Percentiles rank a stretch among this genome's conserved stretches.
Evolutionary conservation across 106 monocot species (phyloP).

Genomic region (Hemerocallis citrina): DNA sequence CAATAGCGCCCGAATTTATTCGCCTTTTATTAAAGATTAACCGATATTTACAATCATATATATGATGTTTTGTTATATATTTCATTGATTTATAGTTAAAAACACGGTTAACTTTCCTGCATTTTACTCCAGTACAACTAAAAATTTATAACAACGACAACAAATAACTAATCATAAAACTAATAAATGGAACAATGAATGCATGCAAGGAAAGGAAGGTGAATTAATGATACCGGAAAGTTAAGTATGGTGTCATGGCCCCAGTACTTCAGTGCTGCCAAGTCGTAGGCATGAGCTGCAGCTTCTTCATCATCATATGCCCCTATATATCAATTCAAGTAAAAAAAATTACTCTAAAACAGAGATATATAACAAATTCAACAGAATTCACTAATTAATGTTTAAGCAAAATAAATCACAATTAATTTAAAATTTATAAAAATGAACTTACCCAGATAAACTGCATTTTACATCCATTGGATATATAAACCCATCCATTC

Average conservation of each 20-base stretch:
- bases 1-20: too few species aligned
- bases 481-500: neutral
- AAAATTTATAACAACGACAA: too few species aligned
- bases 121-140: too few species aligned
- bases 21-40: too few species aligned
- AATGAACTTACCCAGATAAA: conserved; percentile 74
- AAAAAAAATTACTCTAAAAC: neutral
- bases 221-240: conserved; percentile 53
- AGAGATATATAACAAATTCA: neutral
- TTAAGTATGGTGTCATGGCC: conserved; percentile 72
- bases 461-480: conserved; percentile 22
- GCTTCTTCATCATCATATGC: conserved; percentile 78
- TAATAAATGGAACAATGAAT: neutral
- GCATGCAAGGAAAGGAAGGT: neutral
- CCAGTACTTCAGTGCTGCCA: conserved; percentile 93
- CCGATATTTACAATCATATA: too few species aligned
- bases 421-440: neutral
- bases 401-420: neutral
- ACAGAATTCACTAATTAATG: neutral
- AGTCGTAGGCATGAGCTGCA: conserved; percentile 79
- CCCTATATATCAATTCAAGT: conserved; percentile 39
- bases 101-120: too few species aligned
- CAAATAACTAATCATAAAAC: neutral
- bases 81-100: too few species aligned
- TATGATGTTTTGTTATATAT: too few species aligned